Conservation (phyloP, 768 basidiomycete genomes). For the Panus rudis region DNA sequence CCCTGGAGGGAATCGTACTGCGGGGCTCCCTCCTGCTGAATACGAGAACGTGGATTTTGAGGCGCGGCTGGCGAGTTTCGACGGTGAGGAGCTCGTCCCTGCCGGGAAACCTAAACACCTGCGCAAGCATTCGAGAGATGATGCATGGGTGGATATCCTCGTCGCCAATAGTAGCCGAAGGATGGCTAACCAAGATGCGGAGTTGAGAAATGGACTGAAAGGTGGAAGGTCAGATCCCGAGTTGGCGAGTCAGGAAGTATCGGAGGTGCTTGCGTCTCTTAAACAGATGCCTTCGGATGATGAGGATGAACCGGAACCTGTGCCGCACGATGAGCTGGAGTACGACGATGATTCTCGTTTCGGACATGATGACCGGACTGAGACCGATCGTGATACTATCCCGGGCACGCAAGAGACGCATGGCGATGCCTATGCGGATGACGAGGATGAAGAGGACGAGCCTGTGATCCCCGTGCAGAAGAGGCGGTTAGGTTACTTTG, state of each 20-base stretch:
- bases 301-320: slow-evolving; percentile 27
- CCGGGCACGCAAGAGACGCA: no score
- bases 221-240: slow-evolving; percentile 55
- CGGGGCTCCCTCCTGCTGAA: slow-evolving; percentile 58
- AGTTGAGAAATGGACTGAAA: slow-evolving; percentile 24
- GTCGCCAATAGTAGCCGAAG: slow-evolving; percentile 52
- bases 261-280: slow-evolving; percentile 59
- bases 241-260: slow-evolving; percentile 65
- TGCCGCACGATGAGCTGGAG: slow-evolving; percentile 13
- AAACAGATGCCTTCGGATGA: slow-evolving; percentile 34
- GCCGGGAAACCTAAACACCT: slow-evolving; percentile 31
- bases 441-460: slow-evolving; percentile 23
- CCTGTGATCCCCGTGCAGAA: slow-evolving; percentile 4
- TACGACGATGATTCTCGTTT: slow-evolving; percentile 15
- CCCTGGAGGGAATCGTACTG: slow-evolving; percentile 42
- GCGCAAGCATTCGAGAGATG: slow-evolving; percentile 44
- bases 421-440: slow-evolving; percentile 15
- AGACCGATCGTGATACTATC: slow-evolving; percentile 1
- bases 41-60: slow-evolving; percentile 80
- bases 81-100: slow-evolving; percentile 28
- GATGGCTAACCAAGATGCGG: slow-evolving; percentile 50
- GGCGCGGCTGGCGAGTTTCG: slow-evolving; percentile 65
- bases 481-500: slow-evolving; percentile 62
- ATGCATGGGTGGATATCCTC: slow-evolving; percentile 86
- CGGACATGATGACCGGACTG: slow-evolving; percentile 1